Conservation (phyloP, 345 rosid species). For the Ricinus communis region DNA sequence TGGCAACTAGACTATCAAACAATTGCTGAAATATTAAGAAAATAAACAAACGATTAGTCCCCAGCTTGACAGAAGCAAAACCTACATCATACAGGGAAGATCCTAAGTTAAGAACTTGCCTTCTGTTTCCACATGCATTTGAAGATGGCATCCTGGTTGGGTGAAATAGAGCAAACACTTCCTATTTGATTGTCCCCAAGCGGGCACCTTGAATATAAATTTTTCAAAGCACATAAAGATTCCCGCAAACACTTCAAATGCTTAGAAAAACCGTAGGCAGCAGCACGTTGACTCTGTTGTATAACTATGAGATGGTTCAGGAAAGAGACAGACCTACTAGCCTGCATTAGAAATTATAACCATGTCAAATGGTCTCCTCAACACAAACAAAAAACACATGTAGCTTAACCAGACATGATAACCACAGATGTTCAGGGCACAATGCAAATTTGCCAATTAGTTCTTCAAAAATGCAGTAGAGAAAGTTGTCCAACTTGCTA, state of each 20-base stretch:
- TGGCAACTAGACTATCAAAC: slow-evolving; percentile 54
- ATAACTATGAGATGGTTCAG: slow-evolving; percentile 74
- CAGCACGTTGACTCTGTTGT: slow-evolving; percentile 69
- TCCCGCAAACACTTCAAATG: slow-evolving; percentile 46
- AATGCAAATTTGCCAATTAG: background rate
- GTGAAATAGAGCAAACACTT: slow-evolving; percentile 43
- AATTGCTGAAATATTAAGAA: slow-evolving; percentile 52
- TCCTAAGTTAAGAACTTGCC: slow-evolving; percentile 41
- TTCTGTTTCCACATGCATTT: slow-evolving; percentile 81
- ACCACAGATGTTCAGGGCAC: background rate
- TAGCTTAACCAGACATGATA: no score
- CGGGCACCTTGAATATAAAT: slow-evolving; percentile 36
- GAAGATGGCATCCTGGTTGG: slow-evolving; percentile 48
- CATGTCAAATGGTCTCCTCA: background rate
- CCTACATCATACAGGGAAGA: background rate
- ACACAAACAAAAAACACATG: background rate
- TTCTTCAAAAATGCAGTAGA: background rate
- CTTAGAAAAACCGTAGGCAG: slow-evolving; percentile 58
- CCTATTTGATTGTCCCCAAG: slow-evolving; percentile 21
- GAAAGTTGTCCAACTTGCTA: background rate
- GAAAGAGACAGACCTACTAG: slow-evolving; percentile 61
- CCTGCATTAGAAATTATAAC: slow-evolving; percentile 44
- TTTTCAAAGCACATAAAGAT: slow-evolving; percentile 41
- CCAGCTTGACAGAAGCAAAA: background rate
- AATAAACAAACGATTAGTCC: slow-evolving; percentile 2